phyloP scores from a whole-genome alignment of 495 filamentous ascomycete species.

The Aspergillus kassunensis region DNA sequence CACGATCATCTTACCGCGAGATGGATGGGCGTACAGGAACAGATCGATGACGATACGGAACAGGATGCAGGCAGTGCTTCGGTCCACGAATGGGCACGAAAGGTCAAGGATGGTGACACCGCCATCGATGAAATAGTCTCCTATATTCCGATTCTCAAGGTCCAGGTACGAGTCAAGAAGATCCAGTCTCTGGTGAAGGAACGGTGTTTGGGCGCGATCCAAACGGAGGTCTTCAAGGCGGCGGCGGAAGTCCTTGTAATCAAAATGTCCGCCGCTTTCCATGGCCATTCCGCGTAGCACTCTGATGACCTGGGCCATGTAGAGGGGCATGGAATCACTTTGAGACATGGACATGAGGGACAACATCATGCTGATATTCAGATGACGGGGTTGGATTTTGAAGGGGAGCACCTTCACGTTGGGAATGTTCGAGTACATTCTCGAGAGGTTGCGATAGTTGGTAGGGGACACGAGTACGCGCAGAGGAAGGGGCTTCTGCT shows the following conservation, averaged over 20 bases:
- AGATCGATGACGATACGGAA: slow-evolving; percentile 65
- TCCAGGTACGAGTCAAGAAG: slow-evolving; percentile 45
- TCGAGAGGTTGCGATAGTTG: slow-evolving; percentile 47
- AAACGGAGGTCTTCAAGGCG: slow-evolving; percentile 19
- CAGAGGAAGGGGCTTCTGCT: slow-evolving; percentile 34
- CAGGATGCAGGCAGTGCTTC: slow-evolving; percentile 59
- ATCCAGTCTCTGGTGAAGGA: slow-evolving; percentile 36
- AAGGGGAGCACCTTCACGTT: slow-evolving; percentile 31
- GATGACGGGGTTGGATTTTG: slow-evolving; percentile 23
- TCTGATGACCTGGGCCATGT: slow-evolving; percentile 42
- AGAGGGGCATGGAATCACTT: slow-evolving; percentile 38
- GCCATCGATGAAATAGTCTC: slow-evolving; percentile 38
- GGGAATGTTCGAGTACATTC: slow-evolving; percentile 34
- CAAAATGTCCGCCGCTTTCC: slow-evolving; percentile 42
- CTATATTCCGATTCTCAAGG: slow-evolving; percentile 3
- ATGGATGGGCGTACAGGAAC: slow-evolving; percentile 50
- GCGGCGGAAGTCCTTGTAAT: slow-evolving; percentile 41
- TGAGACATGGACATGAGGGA: slow-evolving; percentile 55
- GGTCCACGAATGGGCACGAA: slow-evolving; percentile 64
- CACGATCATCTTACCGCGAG: slow-evolving; percentile 44
- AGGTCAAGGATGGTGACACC: slow-evolving; percentile 69
- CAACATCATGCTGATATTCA: slow-evolving; percentile 56
- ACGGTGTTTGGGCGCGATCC: slow-evolving; percentile 25
- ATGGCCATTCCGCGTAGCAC: slow-evolving; percentile 60
- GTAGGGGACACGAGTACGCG: slow-evolving; percentile 62